Base-by-base conservation (phyloP, 257 asterid genomes). In the Solanum chilense region DNA sequence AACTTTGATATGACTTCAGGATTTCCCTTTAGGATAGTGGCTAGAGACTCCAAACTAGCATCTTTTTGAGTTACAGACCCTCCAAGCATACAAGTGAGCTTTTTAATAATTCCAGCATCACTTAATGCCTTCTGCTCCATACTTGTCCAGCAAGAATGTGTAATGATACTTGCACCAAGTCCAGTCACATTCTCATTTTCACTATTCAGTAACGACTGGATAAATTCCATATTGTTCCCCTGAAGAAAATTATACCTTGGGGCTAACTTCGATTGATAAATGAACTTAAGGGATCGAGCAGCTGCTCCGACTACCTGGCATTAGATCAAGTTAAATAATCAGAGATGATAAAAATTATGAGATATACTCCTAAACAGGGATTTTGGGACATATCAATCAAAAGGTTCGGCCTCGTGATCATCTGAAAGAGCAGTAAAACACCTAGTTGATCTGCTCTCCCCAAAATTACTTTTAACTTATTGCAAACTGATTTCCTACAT, bases 271-370 rank as follows among this genome's bases (percentile, higher is more conserved):
- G 99, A 97, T 88, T 96, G 99, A 91, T 95, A 97, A 56, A 97
- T 97, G 91, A 97, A 83, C 90, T 93, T 97, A 66, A 96, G 99
- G 86, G 99, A 91, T 60, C 98, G 99, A 52, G 99, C 99, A 91
- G 94, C 93, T 20, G 98, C 98, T 92, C 93, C 98, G 88, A 94
- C 96, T 90, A 97, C 97, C 99, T 97, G 95, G 95, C 92, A 92
- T 86, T 80, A 49, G 20, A 81, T 81, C 85, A 47, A 47, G 11
- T 78, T 14, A 45, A 78, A n/a, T 42, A 78, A 78, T 25, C 64
- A 78, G 41, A 25, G 41, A 78, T 29, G 18, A 16, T 29, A 14
- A 12, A 42, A 80, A 80, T 80, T 12, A 80, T 47, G 85, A 47
- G 37, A 80, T 47, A 47, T 10, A 47, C 44, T 47, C 44, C 42